Evolutionary conservation across 2,329 filamentous ascomycete species (phyloP), one percentile per base, ranked within the genome.

Genomic region (Aspergillus caelatus): DNA sequence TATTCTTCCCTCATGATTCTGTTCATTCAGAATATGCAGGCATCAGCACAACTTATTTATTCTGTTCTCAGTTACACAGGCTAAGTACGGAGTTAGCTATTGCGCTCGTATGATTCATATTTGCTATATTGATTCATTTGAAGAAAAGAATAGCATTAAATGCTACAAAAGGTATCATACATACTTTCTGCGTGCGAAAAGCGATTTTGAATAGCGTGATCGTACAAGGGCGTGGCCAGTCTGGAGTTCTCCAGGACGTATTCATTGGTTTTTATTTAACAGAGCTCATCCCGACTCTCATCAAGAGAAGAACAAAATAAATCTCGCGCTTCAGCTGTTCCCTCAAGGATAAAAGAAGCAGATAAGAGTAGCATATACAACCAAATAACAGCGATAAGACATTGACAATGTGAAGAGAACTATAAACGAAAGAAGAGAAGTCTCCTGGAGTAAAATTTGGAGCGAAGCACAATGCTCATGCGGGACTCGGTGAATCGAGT

Each of bases 291-390:
- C 39, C 48, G 43, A 48, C 57, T 66, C 63, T 62, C 61, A 56
- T 63, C 63, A 63, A 65, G 63, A 57, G 65, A 67, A 61, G 28
- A 58, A 41, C 56, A 64, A 60, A 56, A 60, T 52, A 21, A 48
- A 50, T 57, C 59, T 53, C 48, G 45, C 32, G 48, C 59, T 62
- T 63, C 62, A 57, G 43, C 57, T 57, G 55, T 60, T 64, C 64
- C 64, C 48, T 60, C 64, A 64, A 59, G 60, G 64, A 66, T 54
- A 61, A 34, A 34, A 62, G 60, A 43, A 62, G 62, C 61, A 60
- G 52, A 62, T 43, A 60, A 56, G 58, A 53, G 57, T 63, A 62
- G 50, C 58, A 68, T 66, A 39, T 67, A 66, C 64, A 68, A 39
- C 56, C 57, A 63, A 60, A 53, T 57, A 48, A 48, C 32, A 56